A percentile compares a stretch with the other conserved stretches of the same genome.
Conservation (phyloP, 176 grass and related monocot species). For the Tuctoria greenei region DNA sequence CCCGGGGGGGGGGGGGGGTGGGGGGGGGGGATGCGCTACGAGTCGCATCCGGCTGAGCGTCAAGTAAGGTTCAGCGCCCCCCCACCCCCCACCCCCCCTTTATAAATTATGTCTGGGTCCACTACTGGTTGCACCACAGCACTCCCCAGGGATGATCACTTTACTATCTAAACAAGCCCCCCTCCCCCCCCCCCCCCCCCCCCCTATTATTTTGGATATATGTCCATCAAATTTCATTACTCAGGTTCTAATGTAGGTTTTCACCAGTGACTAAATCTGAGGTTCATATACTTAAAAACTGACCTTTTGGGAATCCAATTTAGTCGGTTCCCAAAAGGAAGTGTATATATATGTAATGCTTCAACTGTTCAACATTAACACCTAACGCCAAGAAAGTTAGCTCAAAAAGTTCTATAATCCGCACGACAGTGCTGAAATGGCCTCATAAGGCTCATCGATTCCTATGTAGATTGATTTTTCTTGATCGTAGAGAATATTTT, state of each 20-base stretch:
- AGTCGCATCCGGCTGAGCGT: too few relatives aligned
- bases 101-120: too few relatives aligned
- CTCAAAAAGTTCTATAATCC: neutral
- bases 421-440: neutral
- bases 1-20: too few relatives aligned
- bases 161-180: too few relatives aligned
- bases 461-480: conserved; percentile 1
- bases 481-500: conserved; percentile 7
- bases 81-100: too few relatives aligned
- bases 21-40: too few relatives aligned
- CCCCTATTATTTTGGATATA: too few relatives aligned
- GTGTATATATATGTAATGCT: neutral
- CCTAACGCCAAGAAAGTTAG: neutral
- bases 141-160: too few relatives aligned
- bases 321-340: neutral
- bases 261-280: neutral
- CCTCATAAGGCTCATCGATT: neutral
- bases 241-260: neutral
- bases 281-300: neutral
- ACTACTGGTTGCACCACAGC: too few relatives aligned
- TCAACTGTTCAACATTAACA: neutral
- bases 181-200: too few relatives aligned
- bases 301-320: neutral
- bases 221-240: conserved; percentile 14
- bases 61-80: too few relatives aligned